Evolutionary conservation across 1,139 yeast genomes (phyloP), one percentile per base, ranked within the genome.

Genomic region (Nakaseomyces bracarensis): DNA sequence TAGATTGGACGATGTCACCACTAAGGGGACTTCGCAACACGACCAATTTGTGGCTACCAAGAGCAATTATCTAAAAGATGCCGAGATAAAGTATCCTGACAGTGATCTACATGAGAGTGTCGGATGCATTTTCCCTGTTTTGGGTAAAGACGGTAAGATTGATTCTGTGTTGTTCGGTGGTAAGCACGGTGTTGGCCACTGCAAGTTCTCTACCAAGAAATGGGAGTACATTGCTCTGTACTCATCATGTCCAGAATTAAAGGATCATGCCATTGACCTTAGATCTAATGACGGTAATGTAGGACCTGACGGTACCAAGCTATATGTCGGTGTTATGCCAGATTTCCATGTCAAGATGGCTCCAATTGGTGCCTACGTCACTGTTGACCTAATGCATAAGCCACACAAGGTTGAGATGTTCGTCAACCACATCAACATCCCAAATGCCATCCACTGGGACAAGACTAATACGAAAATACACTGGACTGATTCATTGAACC

Each of bases 371-470:
- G 58, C 62, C 44, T 44, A 68, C 11, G 51, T 65, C 40, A 60
- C 62, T 27, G 54, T 67, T 36, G 58, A 58, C 28, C 43, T 56
- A 5, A 42, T 53, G 4, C 52, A 50, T 2, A 59, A 54, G n/a
- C 36, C 36, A 7, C 26, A 20, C 26, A 20, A 20, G 25, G 49
- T 60, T 15, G 49, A 54, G 9, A 48, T 52, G 27, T 54, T 68
- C 4, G 57, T 68, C 47, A 63, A 65, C 27, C 57, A 66, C 20
- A 63, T 72, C 29, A 60, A 60, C 30, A 80, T 82, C 45, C 74
- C 91, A 16, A 87, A 87, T 57, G 95, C 96, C n/a, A 69, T 87
- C 51, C 83, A 82, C 25, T 89, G 86, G 35, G 50, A 49, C 41
- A 36, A 31, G 3, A 75, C 71, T 43, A 68, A 70, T 9, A 70